phyloP scores from a whole-genome alignment of 139 green algal species.

The Picochlorum costavermella region DNA sequence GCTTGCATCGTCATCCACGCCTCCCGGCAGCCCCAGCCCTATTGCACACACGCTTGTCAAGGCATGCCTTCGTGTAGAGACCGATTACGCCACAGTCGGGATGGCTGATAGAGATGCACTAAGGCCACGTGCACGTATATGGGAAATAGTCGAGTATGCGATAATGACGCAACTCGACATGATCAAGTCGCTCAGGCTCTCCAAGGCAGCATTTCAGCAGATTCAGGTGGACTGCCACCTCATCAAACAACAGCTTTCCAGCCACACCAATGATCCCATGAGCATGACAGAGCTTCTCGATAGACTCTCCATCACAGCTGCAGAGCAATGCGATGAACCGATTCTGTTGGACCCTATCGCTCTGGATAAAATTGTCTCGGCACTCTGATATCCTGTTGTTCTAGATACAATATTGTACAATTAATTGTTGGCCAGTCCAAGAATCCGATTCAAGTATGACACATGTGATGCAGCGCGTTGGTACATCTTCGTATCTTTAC shows the following conservation, averaged over 20 bases:
- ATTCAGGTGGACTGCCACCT: constrained; percentile 75
- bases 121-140: neutral
- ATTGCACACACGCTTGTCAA: neutral
- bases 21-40: neutral
- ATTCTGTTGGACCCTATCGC: constrained; percentile 56
- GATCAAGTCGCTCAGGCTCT: neutral
- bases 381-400: too few species aligned
- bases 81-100: neutral
- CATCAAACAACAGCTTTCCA: constrained; percentile 41
- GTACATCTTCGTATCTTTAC: too few species aligned
- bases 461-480: too few species aligned
- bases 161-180: neutral
- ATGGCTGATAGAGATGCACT: neutral
- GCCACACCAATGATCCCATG: too few species aligned
- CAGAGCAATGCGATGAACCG: constrained; percentile 61
- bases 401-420: too few species aligned
- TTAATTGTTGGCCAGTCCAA: too few species aligned
- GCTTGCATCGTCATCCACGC: neutral
- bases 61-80: neutral
- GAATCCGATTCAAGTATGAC: too few species aligned
- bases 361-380: constrained; percentile 39
- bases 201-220: constrained; percentile 11
- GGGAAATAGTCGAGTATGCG: neutral
- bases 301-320: constrained; percentile 61
- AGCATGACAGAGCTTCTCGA: too few species aligned